These are phyloP conservation scores for Phytophthora sansomeana DNA, from an alignment of 352 stramenopile species.

Conservation along the genomic window DNA sequence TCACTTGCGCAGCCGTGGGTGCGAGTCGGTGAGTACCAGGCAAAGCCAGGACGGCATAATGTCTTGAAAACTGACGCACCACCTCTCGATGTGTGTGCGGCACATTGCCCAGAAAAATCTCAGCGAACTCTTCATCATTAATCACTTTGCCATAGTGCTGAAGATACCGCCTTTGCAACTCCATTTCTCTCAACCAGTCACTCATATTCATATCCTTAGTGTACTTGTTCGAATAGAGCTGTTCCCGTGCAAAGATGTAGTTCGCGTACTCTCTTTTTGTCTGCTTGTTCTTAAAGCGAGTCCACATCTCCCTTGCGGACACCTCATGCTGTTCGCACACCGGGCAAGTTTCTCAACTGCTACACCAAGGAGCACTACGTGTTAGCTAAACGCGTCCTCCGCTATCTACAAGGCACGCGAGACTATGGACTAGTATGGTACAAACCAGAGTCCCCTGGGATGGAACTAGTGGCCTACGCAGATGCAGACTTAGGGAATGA, in stretches of 20 bases:
- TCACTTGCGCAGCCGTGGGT: background rate
- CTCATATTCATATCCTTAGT: background rate
- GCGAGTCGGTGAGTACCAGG: background rate
- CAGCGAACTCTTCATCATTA: constrained; percentile 6
- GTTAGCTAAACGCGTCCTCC: no score
- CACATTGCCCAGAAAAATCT: constrained; percentile 3
- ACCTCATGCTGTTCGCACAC: no score
- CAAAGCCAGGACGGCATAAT: constrained; percentile 5
- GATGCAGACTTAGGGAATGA: no score
- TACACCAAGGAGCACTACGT: no score
- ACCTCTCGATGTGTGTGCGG: constrained; percentile 2
- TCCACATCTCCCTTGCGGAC: constrained; percentile 5
- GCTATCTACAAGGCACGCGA: no score
- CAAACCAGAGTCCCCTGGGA: no score
- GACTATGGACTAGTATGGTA: no score
- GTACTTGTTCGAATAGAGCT: constrained; percentile 4
- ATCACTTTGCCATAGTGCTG: constrained; percentile 6
- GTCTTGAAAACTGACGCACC: background rate
- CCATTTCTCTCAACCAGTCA: no score
- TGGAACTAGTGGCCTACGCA: no score
- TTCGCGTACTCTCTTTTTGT: constrained; percentile 18
- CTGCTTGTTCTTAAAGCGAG: constrained; percentile 12
- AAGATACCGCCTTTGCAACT: background rate
- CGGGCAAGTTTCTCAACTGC: no score
- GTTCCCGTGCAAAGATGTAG: constrained; percentile 15